phyloP scores from a whole-genome alignment of 2,329 filamentous ascomycete genomes.

The Phoma sp. region DNA sequence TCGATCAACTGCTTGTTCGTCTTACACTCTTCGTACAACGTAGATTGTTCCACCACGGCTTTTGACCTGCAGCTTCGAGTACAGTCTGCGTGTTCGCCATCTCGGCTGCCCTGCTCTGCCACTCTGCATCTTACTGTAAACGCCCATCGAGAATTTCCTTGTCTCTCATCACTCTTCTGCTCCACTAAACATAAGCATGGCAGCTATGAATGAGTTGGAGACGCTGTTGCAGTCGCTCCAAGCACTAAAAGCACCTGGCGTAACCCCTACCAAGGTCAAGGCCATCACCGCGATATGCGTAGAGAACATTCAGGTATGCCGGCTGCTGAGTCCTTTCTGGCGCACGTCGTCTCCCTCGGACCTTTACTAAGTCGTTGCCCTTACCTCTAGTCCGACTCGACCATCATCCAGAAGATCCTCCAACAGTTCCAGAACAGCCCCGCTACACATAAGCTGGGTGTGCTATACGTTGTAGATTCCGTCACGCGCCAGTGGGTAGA shows the following conservation, averaged over 20 bases:
- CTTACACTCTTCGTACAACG: slow-evolving; percentile 32
- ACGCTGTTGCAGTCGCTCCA: slow-evolving; percentile 90
- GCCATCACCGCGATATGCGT: slow-evolving; percentile 87
- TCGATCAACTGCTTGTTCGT: slow-evolving; percentile 31
- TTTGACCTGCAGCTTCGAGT: slow-evolving; percentile 36
- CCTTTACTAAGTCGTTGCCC: slow-evolving; percentile 34
- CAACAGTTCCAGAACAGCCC: slow-evolving; percentile 97
- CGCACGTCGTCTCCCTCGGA: slow-evolving; percentile 16
- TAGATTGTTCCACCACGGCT: slow-evolving; percentile 34
- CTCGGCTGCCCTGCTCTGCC: slow-evolving; percentile 10
- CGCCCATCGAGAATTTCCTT: slow-evolving; percentile 20
- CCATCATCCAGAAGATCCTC: slow-evolving; percentile 94
- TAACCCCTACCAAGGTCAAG: slow-evolving; percentile 90
- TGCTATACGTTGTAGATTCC: slow-evolving; percentile 99
- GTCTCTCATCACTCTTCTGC: slow-evolving; percentile 28
- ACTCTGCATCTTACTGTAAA: slow-evolving; percentile 17
- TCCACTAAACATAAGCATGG: slow-evolving; percentile 52
- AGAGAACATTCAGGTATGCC: slow-evolving; percentile 52
- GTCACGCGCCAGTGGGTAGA: slow-evolving; percentile 99
- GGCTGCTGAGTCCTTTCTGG: slow-evolving; percentile 18
- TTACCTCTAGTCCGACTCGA: slow-evolving; percentile 79
- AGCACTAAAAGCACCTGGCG: slow-evolving; percentile 87
- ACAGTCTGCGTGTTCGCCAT: slow-evolving; percentile 22
- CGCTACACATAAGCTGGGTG: slow-evolving; percentile 94
- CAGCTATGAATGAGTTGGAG: slow-evolving; percentile 90